Conservation (phyloP, 306 rosid genomes). For the Mimosa pudica region DNA sequence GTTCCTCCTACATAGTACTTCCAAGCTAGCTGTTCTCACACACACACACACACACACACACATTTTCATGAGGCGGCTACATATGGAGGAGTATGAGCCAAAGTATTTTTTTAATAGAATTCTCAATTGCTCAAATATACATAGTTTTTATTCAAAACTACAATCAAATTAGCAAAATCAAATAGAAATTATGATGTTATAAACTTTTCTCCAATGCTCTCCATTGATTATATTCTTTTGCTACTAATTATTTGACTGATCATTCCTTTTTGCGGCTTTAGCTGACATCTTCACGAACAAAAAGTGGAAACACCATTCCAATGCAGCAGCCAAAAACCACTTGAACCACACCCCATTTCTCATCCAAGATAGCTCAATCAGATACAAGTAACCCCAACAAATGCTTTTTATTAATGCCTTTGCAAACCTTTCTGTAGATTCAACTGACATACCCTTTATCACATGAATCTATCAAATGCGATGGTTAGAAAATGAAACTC, state of each 20-base stretch:
- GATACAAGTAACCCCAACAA: conserved; percentile 25
- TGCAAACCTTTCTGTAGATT: conserved; percentile 13
- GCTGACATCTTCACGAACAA: neutral
- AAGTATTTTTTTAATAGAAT: too few species aligned
- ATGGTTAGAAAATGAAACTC: neutral
- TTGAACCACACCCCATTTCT: conserved; percentile 2
- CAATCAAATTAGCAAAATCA: neutral
- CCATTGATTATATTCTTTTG: neutral
- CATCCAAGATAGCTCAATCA: conserved; percentile 28
- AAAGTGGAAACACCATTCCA: neutral
- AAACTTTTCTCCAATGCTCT: neutral
- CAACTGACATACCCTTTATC: neutral
- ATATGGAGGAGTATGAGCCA: too few species aligned
- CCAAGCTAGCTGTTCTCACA: neutral
- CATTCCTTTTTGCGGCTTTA: neutral
- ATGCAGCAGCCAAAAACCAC: conserved; percentile 4
- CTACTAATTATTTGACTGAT: neutral
- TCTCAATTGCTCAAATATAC: neutral
- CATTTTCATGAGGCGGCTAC: too few species aligned
- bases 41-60: too few species aligned
- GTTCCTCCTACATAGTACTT: neutral
- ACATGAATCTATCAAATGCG: neutral
- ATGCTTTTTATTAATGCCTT: conserved; percentile 29
- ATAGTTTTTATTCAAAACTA: neutral
- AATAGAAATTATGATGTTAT: neutral